Evolutionary conservation across 129 eudicot genomes (phyloP).

Genomic region (Deinandra increscens): DNA sequence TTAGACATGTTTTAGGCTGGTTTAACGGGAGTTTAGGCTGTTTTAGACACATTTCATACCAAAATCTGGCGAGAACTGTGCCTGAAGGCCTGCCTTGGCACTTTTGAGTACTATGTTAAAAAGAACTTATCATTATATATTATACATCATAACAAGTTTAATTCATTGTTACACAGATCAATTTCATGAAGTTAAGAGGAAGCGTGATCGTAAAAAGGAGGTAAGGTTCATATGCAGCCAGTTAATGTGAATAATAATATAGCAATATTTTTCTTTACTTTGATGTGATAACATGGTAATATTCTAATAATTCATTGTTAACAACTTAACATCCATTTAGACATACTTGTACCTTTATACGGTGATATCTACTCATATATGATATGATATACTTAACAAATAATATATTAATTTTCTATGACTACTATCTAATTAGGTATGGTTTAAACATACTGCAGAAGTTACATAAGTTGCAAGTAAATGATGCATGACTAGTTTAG

Average conservation of each 20-base stretch:
- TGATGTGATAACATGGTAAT: not conserved
- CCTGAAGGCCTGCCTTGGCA: too few species aligned
- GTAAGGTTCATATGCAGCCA: conserved; percentile 32
- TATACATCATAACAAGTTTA: not conserved
- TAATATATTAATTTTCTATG: not conserved
- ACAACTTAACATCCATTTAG: not conserved
- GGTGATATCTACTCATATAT: not conserved
- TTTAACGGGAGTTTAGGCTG: too few species aligned
- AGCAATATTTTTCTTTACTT: too few species aligned
- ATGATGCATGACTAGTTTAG: not conserved
- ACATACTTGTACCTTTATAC: not conserved
- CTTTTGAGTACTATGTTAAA: too few species aligned
- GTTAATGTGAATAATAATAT: not conserved
- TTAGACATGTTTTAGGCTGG: too few species aligned
- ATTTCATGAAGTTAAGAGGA: conserved; percentile 86
- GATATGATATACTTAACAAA: not conserved
- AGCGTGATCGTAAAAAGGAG: conserved; percentile 72
- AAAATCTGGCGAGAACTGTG: too few species aligned
- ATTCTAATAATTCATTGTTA: too few species aligned
- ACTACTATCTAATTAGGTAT: not conserved
- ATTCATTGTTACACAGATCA: conserved; percentile 49
- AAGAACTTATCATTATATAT: too few species aligned
- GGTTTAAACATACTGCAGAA: not conserved
- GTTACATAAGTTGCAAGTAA: not conserved
- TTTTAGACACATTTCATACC: too few species aligned